Conservation (phyloP, 805 yeast genomes). For the Brettanomyces naardenensis region DNA sequence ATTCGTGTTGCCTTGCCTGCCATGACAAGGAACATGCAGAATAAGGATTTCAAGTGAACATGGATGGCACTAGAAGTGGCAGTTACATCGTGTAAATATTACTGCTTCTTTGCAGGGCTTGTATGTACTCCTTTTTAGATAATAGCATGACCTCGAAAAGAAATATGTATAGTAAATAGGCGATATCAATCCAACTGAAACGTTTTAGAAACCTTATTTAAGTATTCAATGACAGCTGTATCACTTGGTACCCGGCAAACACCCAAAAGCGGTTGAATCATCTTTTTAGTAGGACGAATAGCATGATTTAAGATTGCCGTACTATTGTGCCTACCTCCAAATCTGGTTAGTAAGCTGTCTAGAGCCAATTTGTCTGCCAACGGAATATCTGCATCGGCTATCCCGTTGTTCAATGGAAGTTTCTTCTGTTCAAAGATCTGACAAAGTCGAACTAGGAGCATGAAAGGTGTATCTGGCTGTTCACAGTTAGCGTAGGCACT, state of each 20-base stretch:
- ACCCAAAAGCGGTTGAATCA: background rate
- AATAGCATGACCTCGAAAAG: no score
- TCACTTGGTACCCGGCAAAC: background rate
- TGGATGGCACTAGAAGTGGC: no score
- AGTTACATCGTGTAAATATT: no score
- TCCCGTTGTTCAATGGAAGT: background rate
- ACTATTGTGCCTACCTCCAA: background rate
- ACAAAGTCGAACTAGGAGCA: background rate
- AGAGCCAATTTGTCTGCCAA: slow-evolving; percentile 1
- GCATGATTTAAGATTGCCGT: background rate
- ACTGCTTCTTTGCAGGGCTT: background rate
- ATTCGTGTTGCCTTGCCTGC: slow-evolving; percentile 93
- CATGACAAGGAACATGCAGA: slow-evolving; percentile 89
- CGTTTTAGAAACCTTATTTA: background rate
- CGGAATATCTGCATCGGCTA: background rate
- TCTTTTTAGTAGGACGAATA: background rate
- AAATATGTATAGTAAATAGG: no score
- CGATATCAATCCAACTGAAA: no score
- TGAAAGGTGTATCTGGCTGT: background rate
- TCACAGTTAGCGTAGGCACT: background rate
- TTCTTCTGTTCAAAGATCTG: background rate
- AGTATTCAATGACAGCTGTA: background rate
- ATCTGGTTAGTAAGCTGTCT: background rate
- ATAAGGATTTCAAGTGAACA: slow-evolving; percentile 55
- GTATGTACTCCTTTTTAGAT: no score